Percentiles rank a stretch among this genome's conserved stretches.
These are phyloP conservation scores for Cytospora piceae DNA, from an alignment of 2,329 filamentous ascomycete genomes.

Conservation along the genomic window DNA sequence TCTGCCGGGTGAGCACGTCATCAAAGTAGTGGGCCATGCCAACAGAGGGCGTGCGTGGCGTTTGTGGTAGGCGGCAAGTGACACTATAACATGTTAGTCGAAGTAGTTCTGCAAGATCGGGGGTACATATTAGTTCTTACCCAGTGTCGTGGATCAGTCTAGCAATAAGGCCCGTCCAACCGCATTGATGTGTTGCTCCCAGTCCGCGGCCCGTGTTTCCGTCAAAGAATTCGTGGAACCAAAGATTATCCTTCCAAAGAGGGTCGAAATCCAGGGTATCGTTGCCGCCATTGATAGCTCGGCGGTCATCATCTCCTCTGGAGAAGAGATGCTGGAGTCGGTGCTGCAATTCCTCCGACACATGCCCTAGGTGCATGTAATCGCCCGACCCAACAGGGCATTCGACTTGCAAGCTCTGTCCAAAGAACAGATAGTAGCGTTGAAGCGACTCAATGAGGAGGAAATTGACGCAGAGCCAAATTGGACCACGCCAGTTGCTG, in stretches of 20 bases:
- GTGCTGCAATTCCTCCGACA: constrained; percentile 94
- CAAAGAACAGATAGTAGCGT: constrained; percentile 95
- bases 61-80: constrained; percentile 89
- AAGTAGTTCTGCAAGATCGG: background rate
- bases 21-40: constrained; percentile 95
- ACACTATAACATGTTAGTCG: constrained; percentile 62
- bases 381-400: constrained; percentile 93
- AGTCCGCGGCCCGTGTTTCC: constrained; percentile 87
- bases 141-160: constrained; percentile 98
- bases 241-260: constrained; percentile 90
- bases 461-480: constrained; percentile 97
- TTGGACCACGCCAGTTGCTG: constrained; percentile 95
- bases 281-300: constrained; percentile 85
- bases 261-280: constrained; percentile 89
- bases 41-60: constrained; percentile 81
- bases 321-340: constrained; percentile 90
- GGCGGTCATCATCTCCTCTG: constrained; percentile 79
- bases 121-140: constrained; percentile 55
- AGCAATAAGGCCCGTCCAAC: constrained; percentile 94
- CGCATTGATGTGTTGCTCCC: constrained; percentile 91
- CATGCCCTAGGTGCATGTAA: constrained; percentile 92
- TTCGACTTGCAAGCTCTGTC: constrained; percentile 83
- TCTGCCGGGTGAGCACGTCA: constrained; percentile 72
- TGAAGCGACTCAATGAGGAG: constrained; percentile 92
- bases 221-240: constrained; percentile 98